Evolutionary conservation across 2,329 filamentous ascomycete genomes (phyloP).

Genomic region (Coniochaeta hoffmannii): DNA sequence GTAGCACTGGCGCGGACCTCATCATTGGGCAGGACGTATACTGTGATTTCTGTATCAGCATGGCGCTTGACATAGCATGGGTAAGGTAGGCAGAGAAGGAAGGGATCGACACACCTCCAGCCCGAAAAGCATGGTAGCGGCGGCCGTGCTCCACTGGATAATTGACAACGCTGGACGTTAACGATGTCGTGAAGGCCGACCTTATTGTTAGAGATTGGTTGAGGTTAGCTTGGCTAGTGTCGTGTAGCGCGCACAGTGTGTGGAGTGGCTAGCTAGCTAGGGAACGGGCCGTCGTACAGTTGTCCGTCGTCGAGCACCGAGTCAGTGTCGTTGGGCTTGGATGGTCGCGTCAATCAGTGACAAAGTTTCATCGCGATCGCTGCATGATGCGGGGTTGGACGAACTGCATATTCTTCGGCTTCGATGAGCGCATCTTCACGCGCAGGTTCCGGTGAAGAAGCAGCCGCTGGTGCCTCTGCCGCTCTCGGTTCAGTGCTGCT

Average conservation of each 20-base stretch:
- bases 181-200: slow-evolving; percentile 17
- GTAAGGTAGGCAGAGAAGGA: not conserved
- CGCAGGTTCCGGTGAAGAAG: not conserved
- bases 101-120: slow-evolving; percentile 15
- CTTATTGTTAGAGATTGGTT: not conserved
- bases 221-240: not conserved
- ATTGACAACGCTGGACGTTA: slow-evolving; percentile 19
- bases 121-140: slow-evolving; percentile 24
- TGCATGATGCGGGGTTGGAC: not conserved
- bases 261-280: not conserved
- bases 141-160: slow-evolving; percentile 23
- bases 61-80: not conserved
- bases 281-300: slow-evolving; percentile 7
- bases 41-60: slow-evolving; percentile 4
- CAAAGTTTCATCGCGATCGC: not conserved
- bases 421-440: not conserved
- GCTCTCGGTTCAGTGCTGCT: not conserved
- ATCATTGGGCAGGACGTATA: slow-evolving; percentile 19
- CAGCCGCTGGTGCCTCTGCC: too few relatives aligned
- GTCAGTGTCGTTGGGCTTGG: slow-evolving; percentile 4
- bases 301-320: slow-evolving; percentile 3
- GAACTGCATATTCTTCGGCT: not conserved
- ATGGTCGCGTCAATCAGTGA: not conserved
- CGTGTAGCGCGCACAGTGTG: not conserved
- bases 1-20: slow-evolving; percentile 9